phyloP scores from a whole-genome alignment of 805 yeast species.

The Cyberlindnera lachancei region DNA sequence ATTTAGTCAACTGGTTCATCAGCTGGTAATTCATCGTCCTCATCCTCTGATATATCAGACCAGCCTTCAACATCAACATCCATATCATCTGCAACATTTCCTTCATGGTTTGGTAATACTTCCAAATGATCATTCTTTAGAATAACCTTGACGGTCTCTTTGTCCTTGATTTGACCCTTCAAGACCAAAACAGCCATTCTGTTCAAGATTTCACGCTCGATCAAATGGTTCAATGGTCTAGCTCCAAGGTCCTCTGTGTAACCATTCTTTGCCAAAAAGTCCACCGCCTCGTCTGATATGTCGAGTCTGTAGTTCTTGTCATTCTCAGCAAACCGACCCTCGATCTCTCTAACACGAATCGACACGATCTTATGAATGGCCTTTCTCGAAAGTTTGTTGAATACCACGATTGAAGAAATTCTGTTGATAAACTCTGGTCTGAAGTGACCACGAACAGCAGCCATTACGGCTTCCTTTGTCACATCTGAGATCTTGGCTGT shows the following conservation, averaged over 20 bases:
- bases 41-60: slow-evolving; percentile 56
- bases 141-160: slow-evolving; percentile 72
- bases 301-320: slow-evolving; percentile 71
- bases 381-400: slow-evolving; percentile 85
- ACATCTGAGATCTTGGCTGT: slow-evolving; percentile 55
- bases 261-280: slow-evolving; percentile 77
- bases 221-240: slow-evolving; percentile 87
- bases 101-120: slow-evolving; percentile 82
- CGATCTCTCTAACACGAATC: slow-evolving; percentile 78
- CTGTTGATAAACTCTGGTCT: slow-evolving; percentile 97
- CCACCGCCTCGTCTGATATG: slow-evolving; percentile 70
- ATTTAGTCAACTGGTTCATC: slow-evolving; percentile 3
- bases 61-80: slow-evolving; percentile 51
- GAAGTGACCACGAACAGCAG: slow-evolving; percentile 78
- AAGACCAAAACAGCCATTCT: slow-evolving; percentile 82
- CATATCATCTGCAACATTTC: slow-evolving; percentile 33
- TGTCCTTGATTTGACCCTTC: slow-evolving; percentile 80
- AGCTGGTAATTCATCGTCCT: slow-evolving; percentile 8
- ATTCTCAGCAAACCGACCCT: slow-evolving; percentile 74
- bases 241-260: slow-evolving; percentile 95
- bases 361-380: slow-evolving; percentile 90
- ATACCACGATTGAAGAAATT: slow-evolving; percentile 86
- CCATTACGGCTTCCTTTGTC: slow-evolving; percentile 76
- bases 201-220: slow-evolving; percentile 83
- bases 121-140: slow-evolving; percentile 54